A percentile compares a stretch with the other conserved stretches of the same genome.
These are phyloP conservation scores for Gossypium bickii DNA, from an alignment of 345 rosid species.

Conservation along the genomic window DNA sequence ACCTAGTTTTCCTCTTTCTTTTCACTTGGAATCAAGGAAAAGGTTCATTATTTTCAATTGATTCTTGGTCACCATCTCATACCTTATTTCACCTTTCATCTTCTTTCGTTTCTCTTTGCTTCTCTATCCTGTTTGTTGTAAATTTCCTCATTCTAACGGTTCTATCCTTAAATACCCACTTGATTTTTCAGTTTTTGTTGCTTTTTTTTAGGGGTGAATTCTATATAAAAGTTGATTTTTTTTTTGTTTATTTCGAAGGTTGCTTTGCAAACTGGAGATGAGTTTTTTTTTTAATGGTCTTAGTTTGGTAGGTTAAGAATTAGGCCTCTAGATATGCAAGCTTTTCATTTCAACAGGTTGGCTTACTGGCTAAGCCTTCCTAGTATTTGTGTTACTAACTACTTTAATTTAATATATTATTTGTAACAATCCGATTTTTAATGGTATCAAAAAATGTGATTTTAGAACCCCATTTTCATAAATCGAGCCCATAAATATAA, in stretches of 20 bases:
- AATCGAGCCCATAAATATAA: neutral
- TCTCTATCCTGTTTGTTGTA: neutral
- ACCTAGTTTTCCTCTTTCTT: slow-evolving; percentile 17
- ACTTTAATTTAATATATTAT: slow-evolving; percentile 14
- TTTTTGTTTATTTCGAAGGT: neutral
- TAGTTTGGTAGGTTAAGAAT: neutral
- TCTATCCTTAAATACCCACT: slow-evolving; percentile 23
- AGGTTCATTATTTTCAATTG: slow-evolving; percentile 29
- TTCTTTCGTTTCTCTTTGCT: slow-evolving; percentile 25
- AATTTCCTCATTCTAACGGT: slow-evolving; percentile 7
- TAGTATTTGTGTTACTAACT: slow-evolving; percentile 40
- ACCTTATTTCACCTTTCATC: slow-evolving; percentile 55
- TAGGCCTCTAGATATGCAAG: neutral
- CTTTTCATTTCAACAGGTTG: neutral
- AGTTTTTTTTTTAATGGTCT: neutral
- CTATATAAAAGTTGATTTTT: neutral
- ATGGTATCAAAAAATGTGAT: rapidly evolving
- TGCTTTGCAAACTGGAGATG: neutral
- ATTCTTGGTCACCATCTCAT: slow-evolving; percentile 91
- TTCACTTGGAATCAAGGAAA: slow-evolving; percentile 64
- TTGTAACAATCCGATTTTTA: too few species aligned
- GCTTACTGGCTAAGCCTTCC: neutral
- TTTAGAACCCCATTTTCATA: neutral
- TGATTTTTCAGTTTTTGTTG: neutral
- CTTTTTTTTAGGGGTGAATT: neutral